A percentile compares a stretch with the other conserved stretches of the same genome.
phyloP scores from a whole-genome alignment of 345 rosid species.

The Boechera divaricarpa region DNA sequence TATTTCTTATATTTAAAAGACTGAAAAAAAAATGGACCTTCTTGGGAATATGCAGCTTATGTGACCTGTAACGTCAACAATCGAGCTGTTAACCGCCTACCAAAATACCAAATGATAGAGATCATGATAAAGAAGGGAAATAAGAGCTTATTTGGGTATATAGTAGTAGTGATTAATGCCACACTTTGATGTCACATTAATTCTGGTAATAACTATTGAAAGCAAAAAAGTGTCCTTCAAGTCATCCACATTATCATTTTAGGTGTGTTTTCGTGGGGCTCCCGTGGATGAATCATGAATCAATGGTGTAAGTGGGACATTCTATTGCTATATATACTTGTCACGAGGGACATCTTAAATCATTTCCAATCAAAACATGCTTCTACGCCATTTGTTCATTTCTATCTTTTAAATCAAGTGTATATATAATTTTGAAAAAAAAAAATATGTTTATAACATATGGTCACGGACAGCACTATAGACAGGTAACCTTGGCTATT shows the following conservation, averaged over 20 bases:
- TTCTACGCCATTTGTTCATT: conserved; percentile 35
- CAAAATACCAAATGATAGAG: conserved; percentile 4
- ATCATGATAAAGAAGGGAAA: background rate
- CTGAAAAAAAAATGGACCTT: background rate
- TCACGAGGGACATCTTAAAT: conserved; percentile 48
- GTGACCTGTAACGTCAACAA: conserved; percentile 18
- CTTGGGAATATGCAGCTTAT: conserved; percentile 12
- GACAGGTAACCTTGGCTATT: conserved; percentile 31
- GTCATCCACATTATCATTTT: background rate
- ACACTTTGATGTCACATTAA: conserved; percentile 6
- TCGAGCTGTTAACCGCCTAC: background rate
- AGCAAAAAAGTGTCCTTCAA: conserved; percentile 11
- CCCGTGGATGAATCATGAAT: conserved; percentile 30
- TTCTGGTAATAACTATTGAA: conserved; percentile 15
- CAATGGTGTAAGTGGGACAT: conserved; percentile 39
- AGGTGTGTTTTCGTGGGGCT: conserved; percentile 23
- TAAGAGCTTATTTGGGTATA: background rate
- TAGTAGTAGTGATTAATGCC: background rate
- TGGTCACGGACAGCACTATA: conserved; percentile 25
- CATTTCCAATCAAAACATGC: conserved; percentile 45
- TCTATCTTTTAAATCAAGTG: background rate
- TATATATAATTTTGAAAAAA: conserved; percentile 16
- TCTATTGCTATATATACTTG: conserved; percentile 44
- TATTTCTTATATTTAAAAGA: background rate
- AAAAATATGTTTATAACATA: background rate